Percentiles rank a stretch among this genome's conserved stretches.
Evolutionary conservation across 768 basidiomycete genomes (phyloP).

Genomic region (Suillus spraguei): DNA sequence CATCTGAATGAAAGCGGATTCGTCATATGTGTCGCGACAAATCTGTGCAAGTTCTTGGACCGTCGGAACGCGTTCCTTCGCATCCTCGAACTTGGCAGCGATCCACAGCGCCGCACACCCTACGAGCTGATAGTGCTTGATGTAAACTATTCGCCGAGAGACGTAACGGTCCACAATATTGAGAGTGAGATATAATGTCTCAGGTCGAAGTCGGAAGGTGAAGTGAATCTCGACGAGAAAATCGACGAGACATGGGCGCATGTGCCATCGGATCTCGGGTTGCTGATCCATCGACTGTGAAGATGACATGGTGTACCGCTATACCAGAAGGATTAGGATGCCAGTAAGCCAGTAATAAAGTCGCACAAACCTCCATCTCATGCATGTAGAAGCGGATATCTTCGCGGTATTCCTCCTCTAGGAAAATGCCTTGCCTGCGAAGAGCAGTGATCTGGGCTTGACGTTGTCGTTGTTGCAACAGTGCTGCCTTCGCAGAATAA

Average conservation of each 20-base stretch:
- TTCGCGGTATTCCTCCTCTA: slow-evolving; percentile 95
- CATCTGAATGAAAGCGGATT: slow-evolving; percentile 98
- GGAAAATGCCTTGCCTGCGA: slow-evolving; percentile 71
- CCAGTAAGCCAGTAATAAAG: slow-evolving; percentile 14
- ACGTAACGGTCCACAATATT: slow-evolving; percentile 99
- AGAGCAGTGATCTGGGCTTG: slow-evolving; percentile 69
- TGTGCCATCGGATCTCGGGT: slow-evolving; percentile 98
- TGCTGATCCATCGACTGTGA: slow-evolving; percentile 98
- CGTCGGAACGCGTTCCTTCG: slow-evolving; percentile 96
- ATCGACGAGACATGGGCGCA: slow-evolving; percentile 98
- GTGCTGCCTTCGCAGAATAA: slow-evolving; percentile 61
- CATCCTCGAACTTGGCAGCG: slow-evolving; percentile 98
- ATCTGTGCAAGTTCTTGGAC: slow-evolving; percentile 93
- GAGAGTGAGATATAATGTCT: slow-evolving; percentile 97
- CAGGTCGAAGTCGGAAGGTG: slow-evolving; percentile 95
- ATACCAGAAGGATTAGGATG: not conserved
- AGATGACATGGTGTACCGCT: slow-evolving; percentile 90
- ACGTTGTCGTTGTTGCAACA: slow-evolving; percentile 66
- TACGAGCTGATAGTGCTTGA: slow-evolving; percentile 99
- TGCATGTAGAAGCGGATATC: slow-evolving; percentile 96
- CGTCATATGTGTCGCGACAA: slow-evolving; percentile 96
- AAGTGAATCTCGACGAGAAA: slow-evolving; percentile 99
- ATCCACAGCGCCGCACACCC: slow-evolving; percentile 99
- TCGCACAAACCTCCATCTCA: slow-evolving; percentile 90
- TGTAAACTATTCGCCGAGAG: slow-evolving; percentile 96